Base-by-base conservation (phyloP, 2,329 filamentous ascomycete species). In the Trichoderma gracile region DNA sequence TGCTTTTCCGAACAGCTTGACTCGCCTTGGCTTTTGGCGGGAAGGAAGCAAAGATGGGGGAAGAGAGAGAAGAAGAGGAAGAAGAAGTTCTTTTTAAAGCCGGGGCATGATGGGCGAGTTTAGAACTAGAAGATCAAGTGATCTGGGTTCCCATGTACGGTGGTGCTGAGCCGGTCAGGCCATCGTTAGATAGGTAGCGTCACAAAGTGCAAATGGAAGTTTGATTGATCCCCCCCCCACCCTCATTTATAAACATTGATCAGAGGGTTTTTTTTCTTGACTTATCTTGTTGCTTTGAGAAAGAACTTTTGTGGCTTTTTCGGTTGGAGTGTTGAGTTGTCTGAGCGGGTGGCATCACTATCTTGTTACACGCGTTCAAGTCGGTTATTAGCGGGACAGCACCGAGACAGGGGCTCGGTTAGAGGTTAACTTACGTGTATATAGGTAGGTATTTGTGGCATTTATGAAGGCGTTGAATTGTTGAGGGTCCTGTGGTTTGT, bases 111-210 rank as follows among this genome's bases (percentile, higher is more conserved):
- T 46, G 43, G 40, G 49, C 62, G 56, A 25, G 19, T 59, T 54
- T 63, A 63, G 54, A 67, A 71, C 68, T 69, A 71, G 72, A 74
- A 71, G 67, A 71, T 75, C 73, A 75, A 75, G 73, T 75, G 73
- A 75, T 64, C 72, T 73, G 71, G 27, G 68, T 70, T 61, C 42
- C 42, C 53, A 59, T 59, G 23, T 64, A 56, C 30, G 58, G 19
- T 53, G 43, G 40, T 30, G 42, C 43, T 66, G 40, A 49, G 42
- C 47, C 47, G 46, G 47, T 55, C 42, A n/a, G 57, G 49, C 38
- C 53, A 23, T 47, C 43, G 52, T 61, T 61, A 61, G 58, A 54
- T 61, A 61, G 58, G 58, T 61, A 27, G 25, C 49, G 40, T 61
- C 47, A 61, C 47, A 61, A 61, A 53, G 38, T 61, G 58, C 58